Conservation (phyloP, 495 filamentous ascomycete genomes). For the Corynascus novoguineensis region DNA sequence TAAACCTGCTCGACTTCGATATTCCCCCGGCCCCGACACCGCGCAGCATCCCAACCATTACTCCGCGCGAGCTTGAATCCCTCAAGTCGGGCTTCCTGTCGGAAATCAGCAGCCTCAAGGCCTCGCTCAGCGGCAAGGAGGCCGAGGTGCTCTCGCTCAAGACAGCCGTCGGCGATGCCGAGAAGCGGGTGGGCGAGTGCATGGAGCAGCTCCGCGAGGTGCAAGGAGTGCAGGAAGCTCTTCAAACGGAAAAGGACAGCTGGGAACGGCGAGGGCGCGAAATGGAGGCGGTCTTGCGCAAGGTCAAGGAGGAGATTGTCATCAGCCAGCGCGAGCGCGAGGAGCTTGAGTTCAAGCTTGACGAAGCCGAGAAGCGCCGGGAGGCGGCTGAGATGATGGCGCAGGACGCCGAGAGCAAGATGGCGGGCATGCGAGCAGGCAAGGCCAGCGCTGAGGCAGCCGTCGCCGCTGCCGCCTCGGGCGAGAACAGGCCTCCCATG, state of each 20-base stretch:
- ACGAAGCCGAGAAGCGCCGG: slow-evolving; percentile 68
- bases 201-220: slow-evolving; percentile 75
- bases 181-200: slow-evolving; percentile 82
- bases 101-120: slow-evolving; percentile 83
- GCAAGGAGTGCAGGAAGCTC: slow-evolving; percentile 56
- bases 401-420: slow-evolving; percentile 67
- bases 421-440: slow-evolving; percentile 59
- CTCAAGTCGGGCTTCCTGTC: slow-evolving; percentile 85
- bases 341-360: slow-evolving; percentile 58
- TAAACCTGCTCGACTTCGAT: slow-evolving; percentile 85
- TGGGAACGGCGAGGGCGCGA: slow-evolving; percentile 82
- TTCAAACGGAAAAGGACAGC: slow-evolving; percentile 70
- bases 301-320: slow-evolving; percentile 75
- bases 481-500: slow-evolving; percentile 19
- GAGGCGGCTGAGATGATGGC: slow-evolving; percentile 60
- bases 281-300: slow-evolving; percentile 72
- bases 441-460: slow-evolving; percentile 36
- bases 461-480: slow-evolving; percentile 17
- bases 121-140: slow-evolving; percentile 82
- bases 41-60: slow-evolving; percentile 82
- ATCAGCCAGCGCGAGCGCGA: slow-evolving; percentile 70
- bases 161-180: slow-evolving; percentile 77
- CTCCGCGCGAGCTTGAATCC: slow-evolving; percentile 84
- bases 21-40: slow-evolving; percentile 85
- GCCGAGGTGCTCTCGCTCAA: slow-evolving; percentile 82